Evolutionary conservation across 768 basidiomycete species (phyloP), one percentile per base, ranked within the genome.

Genomic region (Lactarius akahatsu): DNA sequence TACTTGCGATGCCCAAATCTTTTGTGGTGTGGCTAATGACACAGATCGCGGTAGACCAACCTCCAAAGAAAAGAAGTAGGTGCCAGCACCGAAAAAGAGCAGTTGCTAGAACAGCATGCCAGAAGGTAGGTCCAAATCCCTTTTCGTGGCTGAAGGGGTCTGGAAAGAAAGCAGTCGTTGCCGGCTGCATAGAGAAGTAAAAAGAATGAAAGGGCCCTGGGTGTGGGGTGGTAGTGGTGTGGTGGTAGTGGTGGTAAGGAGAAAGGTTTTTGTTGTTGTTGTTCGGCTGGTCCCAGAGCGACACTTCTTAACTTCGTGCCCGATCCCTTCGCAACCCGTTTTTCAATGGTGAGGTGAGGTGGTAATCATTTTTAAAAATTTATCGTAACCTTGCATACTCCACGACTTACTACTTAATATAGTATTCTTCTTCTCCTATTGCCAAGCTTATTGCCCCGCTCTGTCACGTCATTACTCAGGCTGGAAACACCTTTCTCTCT

Each of bases 11-110:
- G 20, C 72, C 74, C 4, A 87, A 66, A 61, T 76, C 72, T 70
- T 82, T 78, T 5, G 81, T 80, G 52, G 77, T 77, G 47, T 78
- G 69, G 72, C 82, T 85, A 50, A 89, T 80, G 34, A 86, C 72
- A 6, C 80, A 78, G n/a, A 90, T 78, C 9, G 82, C 72, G 0
- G 86, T 83, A 1, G 86, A 79, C 88, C 88, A 90, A 6, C 72
- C 86, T 20, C 78, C 79, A 69, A 88, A 88, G 77, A 89, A 86
- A 2, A 88, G 41, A 8, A 91, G 79, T 64, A 87, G 81, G 67
- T 88, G 86, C 87, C 86, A 89, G 75, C 87, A 88, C 55, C 86
- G 72, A 80, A 86, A 72, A 79, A 76, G 23, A 75, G 78, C 77
- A 6, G 78, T 79, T n/a, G 78, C 78, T 1, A 78, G 71, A 60